These are phyloP conservation scores for Polytrichum commune DNA, from an alignment of 225 moss, liverwort and hornwort species.

Conservation along the genomic window DNA sequence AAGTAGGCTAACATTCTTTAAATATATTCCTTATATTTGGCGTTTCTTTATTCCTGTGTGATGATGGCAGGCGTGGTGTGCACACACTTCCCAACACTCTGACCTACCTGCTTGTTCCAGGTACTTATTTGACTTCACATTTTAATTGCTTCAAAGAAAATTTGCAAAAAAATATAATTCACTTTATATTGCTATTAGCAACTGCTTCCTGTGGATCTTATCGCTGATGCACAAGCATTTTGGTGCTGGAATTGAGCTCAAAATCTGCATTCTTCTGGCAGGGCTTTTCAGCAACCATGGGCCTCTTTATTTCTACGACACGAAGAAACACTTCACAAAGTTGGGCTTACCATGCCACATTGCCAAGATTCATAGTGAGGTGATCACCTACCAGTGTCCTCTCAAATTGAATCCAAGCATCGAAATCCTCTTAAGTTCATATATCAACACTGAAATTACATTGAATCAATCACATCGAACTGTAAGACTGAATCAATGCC, in stretches of 20 bases:
- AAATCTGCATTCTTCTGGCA: slow-evolving; percentile 29
- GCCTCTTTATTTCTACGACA: slow-evolving; percentile 91
- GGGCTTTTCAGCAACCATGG: slow-evolving; percentile 99
- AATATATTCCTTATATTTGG: too few species aligned
- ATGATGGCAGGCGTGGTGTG: slow-evolving; percentile 69
- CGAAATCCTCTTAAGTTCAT: too few species aligned
- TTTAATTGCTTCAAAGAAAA: too few species aligned
- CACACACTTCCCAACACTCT: slow-evolving; percentile 84
- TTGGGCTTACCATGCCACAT: slow-evolving; percentile 83
- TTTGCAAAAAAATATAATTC: background rate
- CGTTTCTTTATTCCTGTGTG: background rate
- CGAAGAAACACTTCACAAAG: slow-evolving; percentile 83
- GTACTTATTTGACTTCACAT: slow-evolving; percentile 17
- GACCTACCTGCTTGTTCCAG: slow-evolving; percentile 94
- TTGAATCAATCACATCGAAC: too few species aligned
- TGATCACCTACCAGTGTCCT: slow-evolving; percentile 2
- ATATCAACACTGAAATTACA: too few species aligned
- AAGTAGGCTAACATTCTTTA: too few species aligned
- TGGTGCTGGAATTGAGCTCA: background rate
- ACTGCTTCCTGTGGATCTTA: too few species aligned
- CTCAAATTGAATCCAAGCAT: too few species aligned
- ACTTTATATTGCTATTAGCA: too few species aligned
- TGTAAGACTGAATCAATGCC: too few species aligned
- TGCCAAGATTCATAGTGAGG: slow-evolving; percentile 95
- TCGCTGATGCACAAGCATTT: too few species aligned